Percentiles rank a stretch among this genome's conserved stretches.
Conservation (phyloP, 2,329 filamentous ascomycete species). For the Penicillium glabrum region DNA sequence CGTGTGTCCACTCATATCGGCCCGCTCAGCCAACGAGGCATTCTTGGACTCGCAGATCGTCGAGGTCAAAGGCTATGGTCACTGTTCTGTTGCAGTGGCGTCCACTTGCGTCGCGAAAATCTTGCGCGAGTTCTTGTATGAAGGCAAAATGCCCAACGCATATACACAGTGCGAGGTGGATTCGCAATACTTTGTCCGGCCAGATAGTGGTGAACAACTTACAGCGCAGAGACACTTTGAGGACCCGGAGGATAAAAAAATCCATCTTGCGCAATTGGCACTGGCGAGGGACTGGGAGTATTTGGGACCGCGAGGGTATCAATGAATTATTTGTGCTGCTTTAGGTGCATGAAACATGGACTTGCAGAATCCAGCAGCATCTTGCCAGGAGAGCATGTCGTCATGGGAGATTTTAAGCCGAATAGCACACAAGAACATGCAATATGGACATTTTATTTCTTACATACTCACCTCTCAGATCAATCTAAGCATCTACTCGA, state of each 20-base stretch:
- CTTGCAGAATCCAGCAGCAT: too few species aligned
- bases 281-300: constrained; percentile 5
- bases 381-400: neutral
- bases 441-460: neutral
- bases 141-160: constrained; percentile 16
- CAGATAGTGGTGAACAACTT: neutral
- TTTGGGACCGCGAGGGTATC: neutral
- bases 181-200: constrained; percentile 5
- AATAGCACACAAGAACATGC: neutral
- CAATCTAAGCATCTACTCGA: neutral
- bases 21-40: constrained; percentile 20
- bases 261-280: constrained; percentile 5
- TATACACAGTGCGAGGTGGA: constrained; percentile 15
- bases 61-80: constrained; percentile 23
- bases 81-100: constrained; percentile 22
- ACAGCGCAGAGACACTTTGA: constrained; percentile 4
- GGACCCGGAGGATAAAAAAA: constrained; percentile 2
- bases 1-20: constrained; percentile 21
- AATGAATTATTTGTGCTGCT: too few species aligned
- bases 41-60: constrained; percentile 23
- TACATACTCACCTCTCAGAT: neutral
- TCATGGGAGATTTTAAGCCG: neutral
- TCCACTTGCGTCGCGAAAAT: constrained; percentile 22
- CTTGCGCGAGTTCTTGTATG: constrained; percentile 19
- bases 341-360: too few species aligned